phyloP scores from a whole-genome alignment of 148 eudicot genomes.

The Rhododendron williamsianum region DNA sequence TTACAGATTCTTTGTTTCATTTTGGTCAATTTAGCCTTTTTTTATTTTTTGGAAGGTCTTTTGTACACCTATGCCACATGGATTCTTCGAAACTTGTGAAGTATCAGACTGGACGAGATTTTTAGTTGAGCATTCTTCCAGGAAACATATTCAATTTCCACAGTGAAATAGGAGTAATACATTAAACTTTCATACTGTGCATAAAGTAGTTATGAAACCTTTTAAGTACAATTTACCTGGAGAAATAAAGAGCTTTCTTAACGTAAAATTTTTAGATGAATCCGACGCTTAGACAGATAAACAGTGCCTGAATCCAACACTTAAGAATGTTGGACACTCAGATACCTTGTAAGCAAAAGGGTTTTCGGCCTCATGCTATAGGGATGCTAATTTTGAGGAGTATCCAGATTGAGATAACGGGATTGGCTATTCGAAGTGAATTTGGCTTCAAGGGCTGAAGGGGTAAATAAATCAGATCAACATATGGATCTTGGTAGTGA shows the following conservation, averaged over 20 bases:
- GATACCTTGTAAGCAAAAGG: neutral
- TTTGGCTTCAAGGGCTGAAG: neutral
- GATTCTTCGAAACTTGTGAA: neutral
- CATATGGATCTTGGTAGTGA: neutral
- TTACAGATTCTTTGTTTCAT: neutral
- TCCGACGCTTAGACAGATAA: neutral
- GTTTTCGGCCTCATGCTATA: neutral
- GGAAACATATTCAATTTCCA: neutral
- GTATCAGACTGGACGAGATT: neutral
- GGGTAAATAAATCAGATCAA: neutral
- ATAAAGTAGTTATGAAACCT: neutral
- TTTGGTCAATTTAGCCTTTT: neutral
- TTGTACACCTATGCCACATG: neutral
- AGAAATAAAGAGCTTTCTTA: neutral
- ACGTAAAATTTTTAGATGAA: too few species aligned
- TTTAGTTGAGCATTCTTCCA: neutral
- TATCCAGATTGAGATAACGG: neutral
- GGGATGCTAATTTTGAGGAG: neutral
- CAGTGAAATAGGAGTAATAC: neutral
- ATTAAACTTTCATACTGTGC: neutral
- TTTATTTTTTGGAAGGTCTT: neutral
- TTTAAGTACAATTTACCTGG: neutral
- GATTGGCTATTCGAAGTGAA: neutral
- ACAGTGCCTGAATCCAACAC: neutral
- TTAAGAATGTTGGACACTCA: neutral